These are phyloP conservation scores for Diaporthe vexans DNA, from an alignment of 2,329 filamentous ascomycete genomes.

Conservation along the genomic window DNA sequence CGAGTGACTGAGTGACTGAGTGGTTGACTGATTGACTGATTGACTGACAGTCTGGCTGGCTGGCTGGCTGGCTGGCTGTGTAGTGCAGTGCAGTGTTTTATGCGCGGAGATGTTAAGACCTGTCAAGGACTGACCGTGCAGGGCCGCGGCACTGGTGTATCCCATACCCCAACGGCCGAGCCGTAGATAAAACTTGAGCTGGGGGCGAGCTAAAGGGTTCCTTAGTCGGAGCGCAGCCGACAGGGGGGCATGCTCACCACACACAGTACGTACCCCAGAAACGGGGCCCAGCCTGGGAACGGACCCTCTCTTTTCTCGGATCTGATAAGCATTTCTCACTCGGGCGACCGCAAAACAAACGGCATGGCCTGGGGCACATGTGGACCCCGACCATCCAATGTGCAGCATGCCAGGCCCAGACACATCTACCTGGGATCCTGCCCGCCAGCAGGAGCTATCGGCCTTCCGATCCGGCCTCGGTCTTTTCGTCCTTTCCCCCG, in stretches of 20 bases:
- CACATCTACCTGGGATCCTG: too few relatives aligned
- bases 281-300: conserved; percentile 19
- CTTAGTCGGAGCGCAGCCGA: conserved; percentile 24
- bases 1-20: not conserved
- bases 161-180: not conserved
- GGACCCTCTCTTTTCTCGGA: conserved; percentile 39
- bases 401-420: not conserved
- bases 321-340: conserved; percentile 37
- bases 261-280: conserved; percentile 17
- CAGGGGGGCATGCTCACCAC: not conserved
- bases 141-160: not conserved
- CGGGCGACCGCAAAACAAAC: not conserved
- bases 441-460: not conserved
- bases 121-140: not conserved
- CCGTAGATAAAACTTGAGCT: conserved; percentile 23
- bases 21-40: too few relatives aligned
- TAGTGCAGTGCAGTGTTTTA: not conserved
- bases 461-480: conserved; percentile 29
- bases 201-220: conserved; percentile 26
- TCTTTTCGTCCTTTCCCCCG: not conserved
- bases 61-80: too few relatives aligned
- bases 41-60: too few relatives aligned
- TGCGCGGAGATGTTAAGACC: conserved; percentile 23
- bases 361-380: not conserved
- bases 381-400: not conserved